phyloP scores from a whole-genome alignment of 257 asterid genomes.

The Solanum ahanhuiri region DNA sequence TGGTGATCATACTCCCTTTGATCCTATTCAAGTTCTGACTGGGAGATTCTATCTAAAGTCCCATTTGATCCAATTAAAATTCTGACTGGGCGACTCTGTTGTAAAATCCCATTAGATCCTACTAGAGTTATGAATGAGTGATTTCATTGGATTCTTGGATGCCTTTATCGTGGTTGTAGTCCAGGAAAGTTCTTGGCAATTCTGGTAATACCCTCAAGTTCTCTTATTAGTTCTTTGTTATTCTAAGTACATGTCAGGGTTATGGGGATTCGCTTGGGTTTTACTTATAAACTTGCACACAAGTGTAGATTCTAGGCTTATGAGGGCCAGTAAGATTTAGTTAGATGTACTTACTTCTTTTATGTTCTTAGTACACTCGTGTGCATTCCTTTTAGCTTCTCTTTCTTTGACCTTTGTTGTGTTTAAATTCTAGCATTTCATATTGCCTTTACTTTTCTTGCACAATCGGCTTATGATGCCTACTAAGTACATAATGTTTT shows the following conservation, averaged over 20 bases:
- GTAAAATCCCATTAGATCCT: too few relatives aligned
- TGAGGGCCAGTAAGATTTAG: background rate
- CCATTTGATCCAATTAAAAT: too few relatives aligned
- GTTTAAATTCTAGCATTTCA: background rate
- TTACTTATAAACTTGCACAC: background rate
- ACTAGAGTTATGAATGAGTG: too few relatives aligned
- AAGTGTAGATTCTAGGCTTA: too few relatives aligned
- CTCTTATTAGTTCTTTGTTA: background rate
- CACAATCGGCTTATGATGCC: background rate
- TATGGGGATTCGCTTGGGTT: background rate
- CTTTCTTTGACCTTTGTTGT: background rate
- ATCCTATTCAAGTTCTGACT: too few relatives aligned
- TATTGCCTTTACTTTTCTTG: background rate
- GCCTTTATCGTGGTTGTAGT: too few relatives aligned
- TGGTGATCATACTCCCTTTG: too few relatives aligned
- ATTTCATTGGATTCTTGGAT: too few relatives aligned
- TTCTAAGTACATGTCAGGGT: background rate
- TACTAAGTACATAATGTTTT: background rate
- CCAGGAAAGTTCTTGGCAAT: background rate
- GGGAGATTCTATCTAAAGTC: too few relatives aligned
- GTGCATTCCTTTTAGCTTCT: background rate
- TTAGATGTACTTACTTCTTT: background rate
- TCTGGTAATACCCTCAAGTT: too few relatives aligned
- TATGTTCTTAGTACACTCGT: too few relatives aligned
- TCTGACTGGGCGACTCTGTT: too few relatives aligned